Evolutionary conservation across 2,329 filamentous ascomycete species (phyloP).

Genomic region (Calonectria honghensis): DNA sequence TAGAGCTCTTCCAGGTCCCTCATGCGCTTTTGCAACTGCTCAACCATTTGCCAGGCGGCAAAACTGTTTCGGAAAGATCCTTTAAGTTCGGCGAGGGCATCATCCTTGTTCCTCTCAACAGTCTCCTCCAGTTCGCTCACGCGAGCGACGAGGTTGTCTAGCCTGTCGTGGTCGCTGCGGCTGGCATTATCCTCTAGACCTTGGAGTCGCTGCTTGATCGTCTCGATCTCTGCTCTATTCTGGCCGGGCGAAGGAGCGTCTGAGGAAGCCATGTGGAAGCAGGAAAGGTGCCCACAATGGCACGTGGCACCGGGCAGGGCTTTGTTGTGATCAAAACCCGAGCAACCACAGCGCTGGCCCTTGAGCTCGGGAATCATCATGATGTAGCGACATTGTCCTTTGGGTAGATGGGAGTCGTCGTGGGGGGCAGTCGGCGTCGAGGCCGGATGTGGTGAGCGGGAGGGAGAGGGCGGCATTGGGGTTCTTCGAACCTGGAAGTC

Average conservation of each 20-base stretch:
- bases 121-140: slow-evolving; percentile 72
- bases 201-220: slow-evolving; percentile 54
- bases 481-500: slow-evolving; percentile 52
- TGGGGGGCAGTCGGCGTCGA: slow-evolving; percentile 47
- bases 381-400: slow-evolving; percentile 77
- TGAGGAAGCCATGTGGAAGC: slow-evolving; percentile 72
- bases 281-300: slow-evolving; percentile 76
- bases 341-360: slow-evolving; percentile 75
- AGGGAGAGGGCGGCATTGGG: slow-evolving; percentile 55
- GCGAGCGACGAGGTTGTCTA: slow-evolving; percentile 64
- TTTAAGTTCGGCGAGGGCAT: slow-evolving; percentile 71
- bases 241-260: slow-evolving; percentile 69
- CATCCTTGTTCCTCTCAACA: slow-evolving; percentile 71
- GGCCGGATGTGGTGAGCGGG: slow-evolving; percentile 51
- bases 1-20: slow-evolving; percentile 61
- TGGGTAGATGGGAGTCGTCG: slow-evolving; percentile 71
- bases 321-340: slow-evolving; percentile 73
- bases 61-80: slow-evolving; percentile 73
- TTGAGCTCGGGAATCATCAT: slow-evolving; percentile 74
- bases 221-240: slow-evolving; percentile 63
- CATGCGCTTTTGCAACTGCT: slow-evolving; percentile 64
- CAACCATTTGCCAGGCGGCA: slow-evolving; percentile 72
- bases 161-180: slow-evolving; percentile 60
- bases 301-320: slow-evolving; percentile 73
- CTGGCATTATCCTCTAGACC: slow-evolving; percentile 59